Evolutionary conservation across 495 filamentous ascomycete genomes (phyloP).

Genomic region (Trichoderma reesei): DNA sequence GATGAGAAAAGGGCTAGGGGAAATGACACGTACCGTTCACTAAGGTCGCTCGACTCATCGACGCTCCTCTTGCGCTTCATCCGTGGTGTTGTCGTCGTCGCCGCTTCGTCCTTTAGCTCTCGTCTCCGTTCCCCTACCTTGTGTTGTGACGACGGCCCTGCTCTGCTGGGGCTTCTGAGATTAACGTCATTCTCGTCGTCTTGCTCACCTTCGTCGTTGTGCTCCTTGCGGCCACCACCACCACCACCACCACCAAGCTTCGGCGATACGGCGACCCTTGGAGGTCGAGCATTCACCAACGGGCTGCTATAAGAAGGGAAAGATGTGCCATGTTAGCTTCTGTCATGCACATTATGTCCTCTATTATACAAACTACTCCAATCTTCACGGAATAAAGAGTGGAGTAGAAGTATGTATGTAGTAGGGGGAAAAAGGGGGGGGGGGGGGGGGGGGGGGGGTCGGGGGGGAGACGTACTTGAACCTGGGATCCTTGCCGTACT

Average conservation of each 20-base stretch:
- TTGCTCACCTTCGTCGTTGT: not conserved
- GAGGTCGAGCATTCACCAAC: not conserved
- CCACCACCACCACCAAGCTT: not conserved
- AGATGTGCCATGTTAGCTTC: not conserved
- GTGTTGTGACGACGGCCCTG: not conserved
- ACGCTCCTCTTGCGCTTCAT: not conserved
- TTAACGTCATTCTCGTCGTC: not conserved
- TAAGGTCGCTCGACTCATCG: not conserved
- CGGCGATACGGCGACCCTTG: not conserved
- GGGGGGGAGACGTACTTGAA: constrained; percentile 11
- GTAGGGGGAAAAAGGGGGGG: not conserved
- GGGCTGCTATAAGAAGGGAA: not conserved
- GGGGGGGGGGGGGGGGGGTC: too few species aligned
- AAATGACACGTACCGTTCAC: not conserved
- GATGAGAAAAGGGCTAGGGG: not conserved
- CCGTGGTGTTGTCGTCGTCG: not conserved
- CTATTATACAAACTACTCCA: not conserved
- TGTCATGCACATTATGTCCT: not conserved
- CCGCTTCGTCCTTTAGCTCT: not conserved
- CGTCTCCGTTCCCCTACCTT: not conserved
- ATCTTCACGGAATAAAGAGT: not conserved
- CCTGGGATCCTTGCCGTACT: constrained; percentile 10
- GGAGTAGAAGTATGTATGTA: not conserved
- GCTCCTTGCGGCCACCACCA: not conserved
- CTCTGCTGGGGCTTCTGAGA: not conserved